phyloP scores from a whole-genome alignment of 1,284 basidiomycete genomes.

The Fomitopsis palustris region DNA sequence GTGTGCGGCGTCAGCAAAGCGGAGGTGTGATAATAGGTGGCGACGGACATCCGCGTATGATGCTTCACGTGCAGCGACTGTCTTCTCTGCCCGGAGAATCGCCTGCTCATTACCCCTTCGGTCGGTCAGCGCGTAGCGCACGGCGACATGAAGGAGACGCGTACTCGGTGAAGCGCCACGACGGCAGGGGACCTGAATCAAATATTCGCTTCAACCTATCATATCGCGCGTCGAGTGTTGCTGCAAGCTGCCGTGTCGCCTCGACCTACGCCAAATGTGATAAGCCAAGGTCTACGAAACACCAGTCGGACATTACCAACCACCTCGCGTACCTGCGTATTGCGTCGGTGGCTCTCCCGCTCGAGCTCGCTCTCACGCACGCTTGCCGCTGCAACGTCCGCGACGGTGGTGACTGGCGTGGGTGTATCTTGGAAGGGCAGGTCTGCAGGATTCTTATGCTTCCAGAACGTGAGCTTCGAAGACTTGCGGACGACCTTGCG shows the following conservation, averaged over 20 bases:
- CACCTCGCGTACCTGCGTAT: constrained; percentile 2
- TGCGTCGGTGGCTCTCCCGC: background rate
- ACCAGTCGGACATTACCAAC: background rate
- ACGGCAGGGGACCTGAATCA: constrained; percentile 15
- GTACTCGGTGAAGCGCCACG: constrained; percentile 17
- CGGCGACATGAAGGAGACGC: background rate
- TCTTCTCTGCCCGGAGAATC: constrained; percentile 15
- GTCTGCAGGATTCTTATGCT: background rate
- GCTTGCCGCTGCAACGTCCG: background rate
- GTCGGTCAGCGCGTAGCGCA: background rate
- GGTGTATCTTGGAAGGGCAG: constrained; percentile 3
- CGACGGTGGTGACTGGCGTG: background rate
- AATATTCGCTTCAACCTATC: constrained; percentile 15
- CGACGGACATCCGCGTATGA: constrained; percentile 16
- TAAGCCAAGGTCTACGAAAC: background rate
- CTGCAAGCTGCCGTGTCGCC: constrained; percentile 9
- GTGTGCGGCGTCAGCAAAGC: background rate
- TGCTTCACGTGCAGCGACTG: constrained; percentile 16
- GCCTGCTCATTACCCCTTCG: constrained; percentile 11
- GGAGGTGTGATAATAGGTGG: no score
- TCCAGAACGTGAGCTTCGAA: constrained; percentile 1
- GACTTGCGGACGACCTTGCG: background rate
- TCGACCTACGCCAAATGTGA: constrained; percentile 8
- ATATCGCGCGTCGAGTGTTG: constrained; percentile 16
- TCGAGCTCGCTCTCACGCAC: constrained; percentile 4